Evolutionary conservation across 495 filamentous ascomycete genomes (phyloP).

Genomic region (Tuber umbilicatum): DNA sequence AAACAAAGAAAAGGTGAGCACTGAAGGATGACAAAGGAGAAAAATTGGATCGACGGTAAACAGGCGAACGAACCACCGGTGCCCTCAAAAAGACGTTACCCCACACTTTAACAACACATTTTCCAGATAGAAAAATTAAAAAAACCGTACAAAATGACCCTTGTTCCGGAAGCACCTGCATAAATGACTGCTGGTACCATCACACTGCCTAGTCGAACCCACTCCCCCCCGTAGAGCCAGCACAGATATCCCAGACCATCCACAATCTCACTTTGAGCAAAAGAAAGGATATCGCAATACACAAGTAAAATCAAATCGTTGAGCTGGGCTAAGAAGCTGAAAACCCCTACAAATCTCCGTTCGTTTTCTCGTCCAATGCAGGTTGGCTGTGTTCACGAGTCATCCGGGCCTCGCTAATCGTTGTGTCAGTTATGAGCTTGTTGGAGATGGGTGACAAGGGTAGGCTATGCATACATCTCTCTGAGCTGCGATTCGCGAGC

Average conservation of each 20-base stretch:
- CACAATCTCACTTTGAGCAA: not conserved
- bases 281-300: slow-evolving; percentile 3
- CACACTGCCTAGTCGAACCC: not conserved
- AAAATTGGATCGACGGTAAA: slow-evolving; percentile 16
- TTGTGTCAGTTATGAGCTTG: not conserved
- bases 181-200: not conserved
- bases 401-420: slow-evolving; percentile 60
- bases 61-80: slow-evolving; percentile 21
- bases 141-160: slow-evolving; percentile 1
- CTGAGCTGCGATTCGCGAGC: slow-evolving; percentile 96
- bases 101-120: slow-evolving; percentile 19
- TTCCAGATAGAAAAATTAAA: slow-evolving; percentile 22
- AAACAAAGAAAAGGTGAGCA: slow-evolving; percentile 40
- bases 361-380: slow-evolving; percentile 26
- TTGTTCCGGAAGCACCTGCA: not conserved
- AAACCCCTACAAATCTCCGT: slow-evolving; percentile 38
- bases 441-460: not conserved
- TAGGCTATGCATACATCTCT: slow-evolving; percentile 56
- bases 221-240: not conserved
- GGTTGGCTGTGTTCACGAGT: slow-evolving; percentile 51
- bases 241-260: not conserved
- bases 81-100: slow-evolving; percentile 5
- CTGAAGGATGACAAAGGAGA: slow-evolving; percentile 34
- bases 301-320: slow-evolving; percentile 1
- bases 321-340: not conserved